phyloP scores from a whole-genome alignment of 352 stramenopile genomes.

The Ophiocytium majus region DNA sequence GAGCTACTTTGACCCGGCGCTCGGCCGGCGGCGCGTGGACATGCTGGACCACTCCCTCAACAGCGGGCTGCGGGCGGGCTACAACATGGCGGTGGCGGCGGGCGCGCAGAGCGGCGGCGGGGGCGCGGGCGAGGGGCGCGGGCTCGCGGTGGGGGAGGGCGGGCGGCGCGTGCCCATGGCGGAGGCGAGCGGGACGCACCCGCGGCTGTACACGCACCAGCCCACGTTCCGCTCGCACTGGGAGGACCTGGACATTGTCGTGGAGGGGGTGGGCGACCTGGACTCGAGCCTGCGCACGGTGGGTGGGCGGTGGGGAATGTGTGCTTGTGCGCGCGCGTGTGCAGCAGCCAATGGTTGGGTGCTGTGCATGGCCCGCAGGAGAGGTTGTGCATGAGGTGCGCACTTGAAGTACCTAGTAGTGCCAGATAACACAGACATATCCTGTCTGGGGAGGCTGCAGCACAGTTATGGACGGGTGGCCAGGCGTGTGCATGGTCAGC shows the following conservation, averaged over 20 bases:
- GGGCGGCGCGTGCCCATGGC: neutral
- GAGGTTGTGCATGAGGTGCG: too few species aligned
- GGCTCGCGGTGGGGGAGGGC: neutral
- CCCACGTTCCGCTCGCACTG: constrained; percentile 77
- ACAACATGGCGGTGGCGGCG: constrained; percentile 72
- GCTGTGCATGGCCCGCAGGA: too few species aligned
- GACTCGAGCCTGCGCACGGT: constrained; percentile 64
- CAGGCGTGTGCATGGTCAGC: too few species aligned
- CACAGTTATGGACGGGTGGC: too few species aligned
- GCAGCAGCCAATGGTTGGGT: too few species aligned
- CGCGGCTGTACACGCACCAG: constrained; percentile 73
- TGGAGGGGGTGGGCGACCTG: constrained; percentile 78
- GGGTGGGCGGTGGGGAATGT: too few species aligned
- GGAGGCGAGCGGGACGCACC: neutral
- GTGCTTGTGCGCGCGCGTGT: too few species aligned
- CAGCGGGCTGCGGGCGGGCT: constrained; percentile 72
- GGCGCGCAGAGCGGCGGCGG: neutral
- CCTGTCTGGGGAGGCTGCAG: too few species aligned
- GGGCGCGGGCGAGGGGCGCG: neutral
- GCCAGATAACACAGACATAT: too few species aligned
- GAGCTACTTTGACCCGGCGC: constrained; percentile 77
- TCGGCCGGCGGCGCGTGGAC: constrained; percentile 76
- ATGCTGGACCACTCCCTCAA: constrained; percentile 80
- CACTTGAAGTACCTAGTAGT: too few species aligned
- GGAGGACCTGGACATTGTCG: constrained; percentile 67